A percentile compares a stretch with the other conserved stretches of the same genome.
Evolutionary conservation across 2,329 filamentous ascomycete genomes (phyloP).

Genomic region (Aspergillus pseudoviridinutans): DNA sequence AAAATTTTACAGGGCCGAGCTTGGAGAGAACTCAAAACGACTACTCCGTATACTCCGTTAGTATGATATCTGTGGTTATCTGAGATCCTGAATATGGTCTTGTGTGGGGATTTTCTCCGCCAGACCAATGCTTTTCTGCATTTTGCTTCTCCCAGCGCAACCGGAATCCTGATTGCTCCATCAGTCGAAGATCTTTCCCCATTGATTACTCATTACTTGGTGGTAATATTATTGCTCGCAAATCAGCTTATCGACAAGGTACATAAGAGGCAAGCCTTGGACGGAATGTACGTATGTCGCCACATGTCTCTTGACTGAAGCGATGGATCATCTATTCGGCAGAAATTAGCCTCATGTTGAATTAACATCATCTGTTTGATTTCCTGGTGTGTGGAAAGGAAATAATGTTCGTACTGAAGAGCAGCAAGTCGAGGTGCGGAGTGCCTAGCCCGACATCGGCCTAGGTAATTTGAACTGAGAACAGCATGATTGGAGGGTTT

Average conservation of each 20-base stretch:
- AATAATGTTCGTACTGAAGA: not conserved
- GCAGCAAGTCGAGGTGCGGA: too few species aligned
- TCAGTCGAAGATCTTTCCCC: slow-evolving; percentile 12
- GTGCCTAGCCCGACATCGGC: slow-evolving; percentile 12
- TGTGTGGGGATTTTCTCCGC: not conserved
- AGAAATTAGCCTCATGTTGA: not conserved
- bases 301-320: not conserved
- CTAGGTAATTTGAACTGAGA: not conserved
- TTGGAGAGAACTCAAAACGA: not conserved
- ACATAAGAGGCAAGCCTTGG: not conserved
- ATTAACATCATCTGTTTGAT: not conserved
- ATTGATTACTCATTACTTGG: slow-evolving; percentile 13
- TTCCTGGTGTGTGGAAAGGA: not conserved
- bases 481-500: not conserved
- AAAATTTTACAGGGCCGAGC: slow-evolving; percentile 22
- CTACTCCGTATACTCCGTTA: too few species aligned
- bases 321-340: not conserved
- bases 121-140: not conserved
- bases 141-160: slow-evolving; percentile 7
- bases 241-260: not conserved
- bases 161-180: slow-evolving; percentile 14
- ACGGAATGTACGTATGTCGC: not conserved
- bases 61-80: not conserved
- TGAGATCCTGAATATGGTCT: not conserved
- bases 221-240: not conserved